Percentiles rank a stretch among this genome's conserved stretches.
Conservation (phyloP, 2,329 filamentous ascomycete species). For the Sporothrix euskadiensis region DNA sequence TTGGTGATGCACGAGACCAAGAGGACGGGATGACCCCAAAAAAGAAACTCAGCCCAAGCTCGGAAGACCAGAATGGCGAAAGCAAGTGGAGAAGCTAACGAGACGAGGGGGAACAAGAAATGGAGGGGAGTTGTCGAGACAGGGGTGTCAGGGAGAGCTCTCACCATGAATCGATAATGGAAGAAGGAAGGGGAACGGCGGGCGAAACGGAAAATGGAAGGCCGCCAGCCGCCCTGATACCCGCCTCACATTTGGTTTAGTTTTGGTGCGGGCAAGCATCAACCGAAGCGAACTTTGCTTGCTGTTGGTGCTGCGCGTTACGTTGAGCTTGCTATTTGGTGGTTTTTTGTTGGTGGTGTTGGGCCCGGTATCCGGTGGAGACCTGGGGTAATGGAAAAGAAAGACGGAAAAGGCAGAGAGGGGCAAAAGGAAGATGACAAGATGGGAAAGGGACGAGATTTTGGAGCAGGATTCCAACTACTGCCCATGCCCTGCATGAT, state of each 20-base stretch:
- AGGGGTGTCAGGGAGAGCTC: background rate
- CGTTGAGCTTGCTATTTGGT: background rate
- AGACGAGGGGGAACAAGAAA: background rate
- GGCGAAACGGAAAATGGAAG: constrained; percentile 5
- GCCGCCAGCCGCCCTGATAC: background rate
- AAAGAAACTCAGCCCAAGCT: background rate
- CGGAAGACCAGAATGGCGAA: background rate
- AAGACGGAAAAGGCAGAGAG: background rate
- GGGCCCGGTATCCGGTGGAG: background rate
- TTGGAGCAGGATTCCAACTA: background rate
- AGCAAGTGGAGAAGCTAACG: constrained; percentile 11
- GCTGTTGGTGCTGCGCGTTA: background rate
- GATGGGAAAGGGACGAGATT: background rate
- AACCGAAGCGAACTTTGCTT: background rate
- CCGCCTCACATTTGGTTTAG: background rate
- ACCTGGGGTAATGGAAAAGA: constrained; percentile 25
- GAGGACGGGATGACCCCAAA: background rate
- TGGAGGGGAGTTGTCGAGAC: constrained; percentile 13
- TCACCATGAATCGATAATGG: background rate
- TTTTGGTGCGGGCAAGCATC: background rate
- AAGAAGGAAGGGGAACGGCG: background rate
- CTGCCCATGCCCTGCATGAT: background rate
- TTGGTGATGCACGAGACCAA: constrained; percentile 18
- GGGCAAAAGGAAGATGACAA: background rate
- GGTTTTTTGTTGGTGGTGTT: no score